A percentile compares a stretch with the other conserved stretches of the same genome.
Evolutionary conservation across 75 land plant species (phyloP).

Genomic region (Sequoia sempervirens): DNA sequence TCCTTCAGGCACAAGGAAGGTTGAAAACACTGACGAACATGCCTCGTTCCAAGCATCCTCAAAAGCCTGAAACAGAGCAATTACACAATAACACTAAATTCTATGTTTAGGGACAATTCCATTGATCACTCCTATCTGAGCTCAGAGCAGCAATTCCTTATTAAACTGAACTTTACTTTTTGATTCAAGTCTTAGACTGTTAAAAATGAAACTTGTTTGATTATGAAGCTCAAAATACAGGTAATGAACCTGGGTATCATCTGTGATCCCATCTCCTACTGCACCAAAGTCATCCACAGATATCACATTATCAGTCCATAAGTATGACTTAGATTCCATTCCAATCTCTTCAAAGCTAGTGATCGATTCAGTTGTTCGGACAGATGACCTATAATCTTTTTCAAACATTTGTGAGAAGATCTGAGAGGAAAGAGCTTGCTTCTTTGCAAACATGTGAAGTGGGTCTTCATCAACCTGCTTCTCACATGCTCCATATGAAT

Average conservation of each 20-base stretch:
- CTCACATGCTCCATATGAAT: background rate
- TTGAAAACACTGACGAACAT: slow-evolving; percentile 23
- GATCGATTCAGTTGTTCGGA: background rate
- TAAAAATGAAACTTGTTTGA: background rate
- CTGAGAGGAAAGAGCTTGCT: background rate
- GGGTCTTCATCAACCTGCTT: background rate
- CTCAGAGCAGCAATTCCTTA: background rate
- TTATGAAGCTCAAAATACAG: background rate
- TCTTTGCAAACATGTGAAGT: background rate
- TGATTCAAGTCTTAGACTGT: background rate
- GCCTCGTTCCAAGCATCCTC: slow-evolving; percentile 39
- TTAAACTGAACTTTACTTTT: background rate
- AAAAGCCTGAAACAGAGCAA: slow-evolving; percentile 36
- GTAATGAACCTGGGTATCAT: slow-evolving; percentile 67
- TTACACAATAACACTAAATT: background rate
- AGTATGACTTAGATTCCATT: background rate
- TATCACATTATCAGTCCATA: slow-evolving; percentile 1
- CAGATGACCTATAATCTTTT: background rate
- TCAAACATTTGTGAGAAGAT: slow-evolving; percentile 41
- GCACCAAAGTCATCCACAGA: slow-evolving; percentile 66
- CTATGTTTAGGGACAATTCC: background rate
- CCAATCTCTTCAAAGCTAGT: background rate
- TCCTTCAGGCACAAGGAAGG: slow-evolving; percentile 27
- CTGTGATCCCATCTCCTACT: slow-evolving; percentile 64
- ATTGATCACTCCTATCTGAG: background rate